phyloP scores from a whole-genome alignment of 2,329 filamentous ascomycete species.

The Diaporthe velutina region DNA sequence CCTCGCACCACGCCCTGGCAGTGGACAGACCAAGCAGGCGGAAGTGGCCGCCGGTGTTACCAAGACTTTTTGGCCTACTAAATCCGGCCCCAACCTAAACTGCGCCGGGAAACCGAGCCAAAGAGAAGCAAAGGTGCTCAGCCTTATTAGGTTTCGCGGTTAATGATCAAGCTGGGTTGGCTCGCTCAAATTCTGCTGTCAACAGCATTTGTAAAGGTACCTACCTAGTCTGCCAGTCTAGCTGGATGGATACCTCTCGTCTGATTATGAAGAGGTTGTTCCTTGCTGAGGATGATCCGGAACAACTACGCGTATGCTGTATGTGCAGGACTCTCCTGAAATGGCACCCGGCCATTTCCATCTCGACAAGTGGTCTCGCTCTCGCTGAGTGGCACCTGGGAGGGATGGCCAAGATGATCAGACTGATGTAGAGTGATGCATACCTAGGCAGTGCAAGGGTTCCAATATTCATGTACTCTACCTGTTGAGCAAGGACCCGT shows the following conservation, averaged over 20 bases:
- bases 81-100: slow-evolving; percentile 18
- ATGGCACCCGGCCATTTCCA: not conserved
- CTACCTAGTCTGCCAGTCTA: not conserved
- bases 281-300: not conserved
- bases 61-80: slow-evolving; percentile 8
- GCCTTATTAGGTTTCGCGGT: slow-evolving; percentile 23
- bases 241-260: not conserved
- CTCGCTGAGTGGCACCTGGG: not conserved
- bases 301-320: not conserved
- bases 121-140: slow-evolving; percentile 8
- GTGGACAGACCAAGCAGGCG: slow-evolving; percentile 16
- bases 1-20: slow-evolving; percentile 18
- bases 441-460: not conserved
- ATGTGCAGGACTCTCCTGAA: not conserved
- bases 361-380: not conserved
- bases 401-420: not conserved
- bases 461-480: slow-evolving; percentile 8
- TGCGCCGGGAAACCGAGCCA: slow-evolving; percentile 18
- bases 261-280: not conserved
- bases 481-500: slow-evolving; percentile 6
- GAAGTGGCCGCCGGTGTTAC: slow-evolving; percentile 21
- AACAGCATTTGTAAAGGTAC: slow-evolving; percentile 11
- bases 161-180: not conserved
- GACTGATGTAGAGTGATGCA: not conserved
- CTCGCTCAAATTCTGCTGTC: slow-evolving; percentile 17